These are phyloP conservation scores for Cercophora newfieldiana DNA, from an alignment of 495 filamentous ascomycete genomes.

Conservation along the genomic window DNA sequence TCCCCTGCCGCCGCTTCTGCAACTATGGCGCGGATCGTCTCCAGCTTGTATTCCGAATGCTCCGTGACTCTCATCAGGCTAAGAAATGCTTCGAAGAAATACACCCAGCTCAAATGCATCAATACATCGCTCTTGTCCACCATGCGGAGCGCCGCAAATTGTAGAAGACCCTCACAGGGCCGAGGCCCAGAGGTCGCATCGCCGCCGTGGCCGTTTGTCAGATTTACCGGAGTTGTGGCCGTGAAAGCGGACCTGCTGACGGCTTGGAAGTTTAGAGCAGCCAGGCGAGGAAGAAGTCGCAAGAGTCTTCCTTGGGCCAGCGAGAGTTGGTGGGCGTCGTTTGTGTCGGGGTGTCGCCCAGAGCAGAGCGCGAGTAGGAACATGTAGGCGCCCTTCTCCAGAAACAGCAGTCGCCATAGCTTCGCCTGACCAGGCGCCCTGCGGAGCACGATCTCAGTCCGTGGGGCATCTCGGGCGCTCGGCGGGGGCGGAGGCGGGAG, in stretches of 20 bases:
- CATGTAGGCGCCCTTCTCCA: slow-evolving; percentile 64
- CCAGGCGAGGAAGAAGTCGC: slow-evolving; percentile 67
- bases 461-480: slow-evolving; percentile 21
- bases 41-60: slow-evolving; percentile 39
- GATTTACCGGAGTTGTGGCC: slow-evolving; percentile 59
- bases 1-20: slow-evolving; percentile 42
- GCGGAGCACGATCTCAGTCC: slow-evolving; percentile 37
- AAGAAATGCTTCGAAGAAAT: slow-evolving; percentile 71
- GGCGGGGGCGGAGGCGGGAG: slow-evolving; percentile 46
- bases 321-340: slow-evolving; percentile 61
- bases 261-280: slow-evolving; percentile 61
- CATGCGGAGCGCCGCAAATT: slow-evolving; percentile 75
- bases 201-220: slow-evolving; percentile 29
- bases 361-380: slow-evolving; percentile 64
- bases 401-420: slow-evolving; percentile 73
- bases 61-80: slow-evolving; percentile 52
- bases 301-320: slow-evolving; percentile 77
- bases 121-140: slow-evolving; percentile 71
- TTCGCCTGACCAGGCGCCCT: slow-evolving; percentile 59
- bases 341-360: slow-evolving; percentile 40
- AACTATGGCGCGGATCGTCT: slow-evolving; percentile 41
- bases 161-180: slow-evolving; percentile 58
- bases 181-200: slow-evolving; percentile 6
- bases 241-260: slow-evolving; percentile 59
- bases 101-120: slow-evolving; percentile 76